phyloP scores from a whole-genome alignment of 768 basidiomycete genomes.

The Auricularia cornea region DNA sequence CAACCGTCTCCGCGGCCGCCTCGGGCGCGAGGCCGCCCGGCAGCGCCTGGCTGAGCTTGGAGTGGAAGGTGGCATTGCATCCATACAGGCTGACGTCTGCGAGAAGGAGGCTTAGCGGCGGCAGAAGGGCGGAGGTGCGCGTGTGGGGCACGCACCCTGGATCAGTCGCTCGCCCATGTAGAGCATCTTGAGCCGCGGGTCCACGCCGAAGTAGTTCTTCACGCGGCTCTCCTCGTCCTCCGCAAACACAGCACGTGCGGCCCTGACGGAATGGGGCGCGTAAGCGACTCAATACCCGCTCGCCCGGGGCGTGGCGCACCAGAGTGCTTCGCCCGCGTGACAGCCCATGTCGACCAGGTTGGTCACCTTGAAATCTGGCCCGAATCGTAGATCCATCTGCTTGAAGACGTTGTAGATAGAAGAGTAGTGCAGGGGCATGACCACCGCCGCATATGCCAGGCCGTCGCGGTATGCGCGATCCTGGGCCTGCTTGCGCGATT shows the following conservation, averaged over 20 bases:
- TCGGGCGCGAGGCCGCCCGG: not conserved
- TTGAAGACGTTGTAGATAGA: constrained; percentile 68
- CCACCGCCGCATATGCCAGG: constrained; percentile 76
- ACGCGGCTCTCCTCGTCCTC: constrained; percentile 25
- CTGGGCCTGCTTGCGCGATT: constrained; percentile 46
- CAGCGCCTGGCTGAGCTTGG: not conserved
- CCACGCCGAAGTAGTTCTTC: constrained; percentile 61
- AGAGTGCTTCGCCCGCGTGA: constrained; percentile 74
- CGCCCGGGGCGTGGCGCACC: constrained; percentile 39
- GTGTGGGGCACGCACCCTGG: constrained; percentile 7
- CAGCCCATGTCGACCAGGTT: constrained; percentile 78
- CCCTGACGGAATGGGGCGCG: constrained; percentile 37
- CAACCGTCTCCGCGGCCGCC: constrained; percentile 35
- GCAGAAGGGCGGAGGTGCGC: not conserved
- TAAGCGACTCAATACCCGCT: constrained; percentile 9
- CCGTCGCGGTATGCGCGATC: constrained; percentile 63
- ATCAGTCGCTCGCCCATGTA: constrained; percentile 58
- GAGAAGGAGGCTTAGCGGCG: not conserved
- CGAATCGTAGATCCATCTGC: constrained; percentile 56
- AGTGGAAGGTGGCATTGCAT: not conserved
- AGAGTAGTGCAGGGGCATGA: constrained; percentile 80
- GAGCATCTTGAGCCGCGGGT: constrained; percentile 64
- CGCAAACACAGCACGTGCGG: constrained; percentile 58
- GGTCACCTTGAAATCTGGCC: constrained; percentile 49
- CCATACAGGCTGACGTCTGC: not conserved